These are phyloP conservation scores for Penicillium nucicola DNA, from an alignment of 495 filamentous ascomycete genomes.

Conservation along the genomic window DNA sequence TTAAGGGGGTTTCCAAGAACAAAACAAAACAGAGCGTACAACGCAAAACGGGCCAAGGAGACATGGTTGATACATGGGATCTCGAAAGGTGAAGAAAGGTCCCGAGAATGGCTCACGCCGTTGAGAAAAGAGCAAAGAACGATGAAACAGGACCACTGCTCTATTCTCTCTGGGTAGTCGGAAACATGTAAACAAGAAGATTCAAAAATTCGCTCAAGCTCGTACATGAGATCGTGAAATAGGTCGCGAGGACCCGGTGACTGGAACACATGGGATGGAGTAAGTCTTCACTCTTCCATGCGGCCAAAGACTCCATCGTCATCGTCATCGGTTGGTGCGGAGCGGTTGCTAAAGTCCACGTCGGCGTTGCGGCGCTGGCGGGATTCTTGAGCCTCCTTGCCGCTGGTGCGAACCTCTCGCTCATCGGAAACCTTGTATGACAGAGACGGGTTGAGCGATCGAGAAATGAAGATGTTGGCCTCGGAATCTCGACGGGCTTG, in stretches of 20 bases:
- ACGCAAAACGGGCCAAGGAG: slow-evolving; percentile 25
- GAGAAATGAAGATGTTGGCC: slow-evolving; percentile 35
- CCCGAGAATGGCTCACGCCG: slow-evolving; percentile 19
- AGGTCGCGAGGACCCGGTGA: neutral
- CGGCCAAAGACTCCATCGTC: slow-evolving; percentile 93
- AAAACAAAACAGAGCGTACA: slow-evolving; percentile 18
- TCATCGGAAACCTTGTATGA: slow-evolving; percentile 50
- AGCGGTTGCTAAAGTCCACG: slow-evolving; percentile 69
- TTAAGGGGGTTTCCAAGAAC: slow-evolving; percentile 20
- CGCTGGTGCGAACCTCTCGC: slow-evolving; percentile 36
- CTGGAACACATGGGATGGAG: neutral
- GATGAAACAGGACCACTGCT: neutral
- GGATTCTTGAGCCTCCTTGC: slow-evolving; percentile 33
- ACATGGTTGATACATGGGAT: slow-evolving; percentile 29
- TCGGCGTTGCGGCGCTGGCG: slow-evolving; percentile 64
- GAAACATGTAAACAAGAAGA: slow-evolving; percentile 29
- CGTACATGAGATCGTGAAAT: slow-evolving; percentile 41
- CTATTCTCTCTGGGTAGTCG: slow-evolving; percentile 17
- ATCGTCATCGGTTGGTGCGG: slow-evolving; percentile 75
- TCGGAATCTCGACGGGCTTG: slow-evolving; percentile 38
- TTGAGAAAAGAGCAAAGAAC: slow-evolving; percentile 9
- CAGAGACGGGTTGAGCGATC: slow-evolving; percentile 44
- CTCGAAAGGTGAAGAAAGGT: slow-evolving; percentile 14
- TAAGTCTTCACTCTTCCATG: slow-evolving; percentile 76
- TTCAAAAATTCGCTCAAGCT: slow-evolving; percentile 39